phyloP scores from a whole-genome alignment of 1,284 basidiomycete species.

The Cystobasidium pallidum region DNA sequence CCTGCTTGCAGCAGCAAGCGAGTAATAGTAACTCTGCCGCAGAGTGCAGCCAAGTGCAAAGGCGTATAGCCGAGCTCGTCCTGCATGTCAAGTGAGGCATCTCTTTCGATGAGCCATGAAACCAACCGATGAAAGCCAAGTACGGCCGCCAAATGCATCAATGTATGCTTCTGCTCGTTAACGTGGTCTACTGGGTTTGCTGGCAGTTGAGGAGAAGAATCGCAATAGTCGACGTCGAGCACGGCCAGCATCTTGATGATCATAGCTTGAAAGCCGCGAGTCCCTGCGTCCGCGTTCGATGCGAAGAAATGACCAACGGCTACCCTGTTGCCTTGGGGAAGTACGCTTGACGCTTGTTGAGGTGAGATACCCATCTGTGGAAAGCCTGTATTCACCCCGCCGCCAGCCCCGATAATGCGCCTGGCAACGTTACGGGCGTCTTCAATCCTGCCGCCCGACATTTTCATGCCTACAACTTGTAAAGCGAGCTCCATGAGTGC shows the following conservation, averaged over 20 bases:
- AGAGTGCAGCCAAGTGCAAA: conserved; percentile 80
- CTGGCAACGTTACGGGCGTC: conserved; percentile 85
- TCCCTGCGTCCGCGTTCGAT: conserved; percentile 42
- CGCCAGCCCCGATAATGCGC: conserved; percentile 55
- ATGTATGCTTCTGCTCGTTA: conserved; percentile 56
- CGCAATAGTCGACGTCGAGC: conserved; percentile 62
- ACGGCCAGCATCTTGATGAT: conserved; percentile 78
- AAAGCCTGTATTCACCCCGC: conserved; percentile 8
- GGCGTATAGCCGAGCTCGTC: conserved; percentile 91
- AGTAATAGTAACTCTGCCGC: conserved; percentile 68
- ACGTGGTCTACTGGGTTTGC: conserved; percentile 50
- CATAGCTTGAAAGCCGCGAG: conserved; percentile 70
- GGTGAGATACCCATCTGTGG: background rate
- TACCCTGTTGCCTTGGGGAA: background rate
- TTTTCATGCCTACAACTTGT: conserved; percentile 91
- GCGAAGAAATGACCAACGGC: conserved; percentile 13
- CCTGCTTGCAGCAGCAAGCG: conserved; percentile 73
- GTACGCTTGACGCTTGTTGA: background rate
- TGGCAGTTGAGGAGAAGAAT: conserved; percentile 56
- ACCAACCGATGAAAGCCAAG: conserved; percentile 76
- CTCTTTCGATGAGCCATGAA: conserved; percentile 70
- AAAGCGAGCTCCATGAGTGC: conserved; percentile 93
- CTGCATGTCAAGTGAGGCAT: conserved; percentile 77
- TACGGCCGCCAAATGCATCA: conserved; percentile 80
- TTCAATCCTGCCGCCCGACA: conserved; percentile 86